phyloP scores from a whole-genome alignment of 192 early-diverging fungal genomes.

The Pilobolus umbonatus region DNA sequence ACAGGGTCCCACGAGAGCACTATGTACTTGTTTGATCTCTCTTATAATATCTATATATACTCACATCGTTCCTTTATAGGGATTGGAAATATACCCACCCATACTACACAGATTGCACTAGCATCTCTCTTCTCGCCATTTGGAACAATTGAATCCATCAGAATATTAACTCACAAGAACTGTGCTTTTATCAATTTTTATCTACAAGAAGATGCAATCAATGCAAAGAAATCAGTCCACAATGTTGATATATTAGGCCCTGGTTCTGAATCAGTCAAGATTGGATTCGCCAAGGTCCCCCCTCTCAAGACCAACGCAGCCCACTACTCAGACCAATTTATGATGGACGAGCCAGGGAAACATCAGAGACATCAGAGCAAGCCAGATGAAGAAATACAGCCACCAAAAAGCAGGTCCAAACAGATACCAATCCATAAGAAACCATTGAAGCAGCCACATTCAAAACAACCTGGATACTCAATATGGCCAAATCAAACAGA shows the following conservation, averaged over 20 bases:
- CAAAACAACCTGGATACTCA: no score
- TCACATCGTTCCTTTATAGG: conserved; percentile 47
- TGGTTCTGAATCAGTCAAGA: conserved; percentile 67
- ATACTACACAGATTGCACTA: conserved; percentile 67
- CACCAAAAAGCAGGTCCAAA: no score
- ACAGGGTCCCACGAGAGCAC: conserved; percentile 60
- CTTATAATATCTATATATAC: no score
- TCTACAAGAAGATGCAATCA: conserved; percentile 83
- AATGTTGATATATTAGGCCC: conserved; percentile 82
- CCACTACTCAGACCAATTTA: no score
- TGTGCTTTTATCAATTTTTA: conserved; percentile 98
- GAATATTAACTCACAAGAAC: conserved; percentile 93
- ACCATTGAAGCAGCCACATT: no score
- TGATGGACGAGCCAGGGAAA: no score
- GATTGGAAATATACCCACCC: conserved; percentile 92
- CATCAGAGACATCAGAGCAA: no score
- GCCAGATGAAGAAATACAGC: no score
- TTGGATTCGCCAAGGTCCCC: conserved; percentile 96
- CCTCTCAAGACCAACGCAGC: conserved; percentile 18
- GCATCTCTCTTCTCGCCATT: conserved; percentile 70
- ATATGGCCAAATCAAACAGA: no score
- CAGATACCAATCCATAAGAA: no score
- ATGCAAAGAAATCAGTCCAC: conserved; percentile 81
- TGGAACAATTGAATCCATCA: conserved; percentile 89
- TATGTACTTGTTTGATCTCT: conserved; percentile 57